Evolutionary conservation across 2,329 filamentous ascomycete genomes (phyloP).

Genomic region (Bipolaris zeicola): DNA sequence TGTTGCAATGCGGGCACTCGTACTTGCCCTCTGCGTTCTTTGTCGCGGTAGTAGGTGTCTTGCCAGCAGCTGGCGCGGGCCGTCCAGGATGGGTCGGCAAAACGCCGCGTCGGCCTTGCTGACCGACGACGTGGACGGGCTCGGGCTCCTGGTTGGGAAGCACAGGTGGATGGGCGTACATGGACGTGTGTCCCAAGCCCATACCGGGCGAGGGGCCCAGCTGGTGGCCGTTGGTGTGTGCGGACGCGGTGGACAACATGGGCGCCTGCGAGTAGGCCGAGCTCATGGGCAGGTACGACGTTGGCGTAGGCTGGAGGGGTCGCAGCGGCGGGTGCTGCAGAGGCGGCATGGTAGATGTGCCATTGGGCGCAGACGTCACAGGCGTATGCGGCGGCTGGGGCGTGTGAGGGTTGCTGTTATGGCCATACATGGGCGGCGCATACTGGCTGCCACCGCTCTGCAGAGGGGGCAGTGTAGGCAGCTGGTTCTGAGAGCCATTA

Average conservation of each 20-base stretch:
- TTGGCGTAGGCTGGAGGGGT: conserved; percentile 47
- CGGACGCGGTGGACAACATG: conserved; percentile 40
- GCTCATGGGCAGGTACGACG: conserved; percentile 40
- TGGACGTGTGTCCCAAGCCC: conserved; percentile 45
- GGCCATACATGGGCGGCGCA: conserved; percentile 40
- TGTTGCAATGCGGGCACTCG: conserved; percentile 96
- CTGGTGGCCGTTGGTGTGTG: conserved; percentile 44
- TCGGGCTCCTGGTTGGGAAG: conserved; percentile 56
- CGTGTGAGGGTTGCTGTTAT: conserved; percentile 48
- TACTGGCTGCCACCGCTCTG: conserved; percentile 36
- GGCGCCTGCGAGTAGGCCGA: conserved; percentile 45
- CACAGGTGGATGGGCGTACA: conserved; percentile 46
- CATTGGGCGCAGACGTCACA: conserved; percentile 39
- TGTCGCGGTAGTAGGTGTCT: conserved; percentile 83
- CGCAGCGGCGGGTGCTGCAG: conserved; percentile 47
- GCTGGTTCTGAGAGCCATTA: conserved; percentile 37
- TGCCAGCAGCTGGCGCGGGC: conserved; percentile 77
- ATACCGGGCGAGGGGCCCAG: conserved; percentile 48
- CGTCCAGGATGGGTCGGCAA: conserved; percentile 88
- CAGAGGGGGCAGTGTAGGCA: conserved; percentile 46
- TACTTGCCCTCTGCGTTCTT: conserved; percentile 99
- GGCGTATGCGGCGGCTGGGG: conserved; percentile 46
- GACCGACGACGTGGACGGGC: conserved; percentile 91
- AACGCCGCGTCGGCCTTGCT: conserved; percentile 89
- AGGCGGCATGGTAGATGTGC: conserved; percentile 40